phyloP scores from a whole-genome alignment of 2,329 filamentous ascomycete species.

The Neonectria sp. region DNA sequence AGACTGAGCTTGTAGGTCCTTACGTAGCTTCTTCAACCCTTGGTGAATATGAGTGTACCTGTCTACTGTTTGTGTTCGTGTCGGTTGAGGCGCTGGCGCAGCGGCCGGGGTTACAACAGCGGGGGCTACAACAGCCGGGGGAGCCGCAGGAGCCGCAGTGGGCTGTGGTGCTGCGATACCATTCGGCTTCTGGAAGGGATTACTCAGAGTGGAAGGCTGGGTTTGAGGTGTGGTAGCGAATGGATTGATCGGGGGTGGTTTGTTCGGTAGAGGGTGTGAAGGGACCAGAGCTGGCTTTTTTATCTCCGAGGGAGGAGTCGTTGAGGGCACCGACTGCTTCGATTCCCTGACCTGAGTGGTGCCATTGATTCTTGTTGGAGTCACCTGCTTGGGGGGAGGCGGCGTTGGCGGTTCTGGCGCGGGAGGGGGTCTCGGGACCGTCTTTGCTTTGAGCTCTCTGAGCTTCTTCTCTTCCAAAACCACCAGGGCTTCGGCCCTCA shows the following conservation, averaged over 20 bases:
- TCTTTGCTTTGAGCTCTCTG: conserved; percentile 63
- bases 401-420: conserved; percentile 51
- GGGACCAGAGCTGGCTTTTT: conserved; percentile 39
- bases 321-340: conserved; percentile 40
- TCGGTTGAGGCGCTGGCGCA: conserved; percentile 31
- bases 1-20: conserved; percentile 69
- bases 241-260: conserved; percentile 40
- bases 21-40: conserved; percentile 78
- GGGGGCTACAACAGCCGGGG: conserved; percentile 4
- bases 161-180: conserved; percentile 19
- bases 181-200: conserved; percentile 40
- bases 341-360: conserved; percentile 39
- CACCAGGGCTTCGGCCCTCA: conserved; percentile 61
- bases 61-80: conserved; percentile 49
- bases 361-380: conserved; percentile 38
- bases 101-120: background rate
- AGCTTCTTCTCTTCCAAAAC: conserved; percentile 64
- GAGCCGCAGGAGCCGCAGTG: conserved; percentile 15
- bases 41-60: conserved; percentile 74
- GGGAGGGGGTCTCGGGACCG: conserved; percentile 60
- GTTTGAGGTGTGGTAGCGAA: conserved; percentile 36
- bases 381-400: conserved; percentile 39
- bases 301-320: conserved; percentile 36
- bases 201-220: conserved; percentile 28
- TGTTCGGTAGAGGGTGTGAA: conserved; percentile 39